Evolutionary conservation across 441 rosid genomes (phyloP).

Genomic region (Euphorbia corollata): DNA sequence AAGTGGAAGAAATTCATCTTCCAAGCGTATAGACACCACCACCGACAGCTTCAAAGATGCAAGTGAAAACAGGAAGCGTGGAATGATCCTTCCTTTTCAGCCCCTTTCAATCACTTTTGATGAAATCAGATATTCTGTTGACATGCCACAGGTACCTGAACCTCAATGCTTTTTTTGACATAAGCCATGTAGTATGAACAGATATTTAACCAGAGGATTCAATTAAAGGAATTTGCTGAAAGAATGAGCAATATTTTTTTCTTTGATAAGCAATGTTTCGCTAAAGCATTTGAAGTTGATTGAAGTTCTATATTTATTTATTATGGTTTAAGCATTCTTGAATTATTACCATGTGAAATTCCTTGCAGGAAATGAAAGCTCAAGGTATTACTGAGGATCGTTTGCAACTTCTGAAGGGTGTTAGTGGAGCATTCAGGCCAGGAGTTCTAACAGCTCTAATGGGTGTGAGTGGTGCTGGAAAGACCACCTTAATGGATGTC

Average conservation of each 20-base stretch:
- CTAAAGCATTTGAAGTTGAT: neutral
- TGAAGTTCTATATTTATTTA: neutral
- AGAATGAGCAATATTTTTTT: neutral
- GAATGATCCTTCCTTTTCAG: constrained; percentile 65
- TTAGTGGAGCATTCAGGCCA: constrained; percentile 63
- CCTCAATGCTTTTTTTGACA: constrained; percentile 2
- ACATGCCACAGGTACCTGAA: constrained; percentile 61
- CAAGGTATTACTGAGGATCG: constrained; percentile 44
- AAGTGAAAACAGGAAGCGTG: constrained; percentile 31
- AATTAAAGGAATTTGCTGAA: neutral
- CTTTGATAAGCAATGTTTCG: neutral
- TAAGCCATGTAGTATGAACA: neutral
- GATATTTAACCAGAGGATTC: neutral
- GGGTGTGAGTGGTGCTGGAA: constrained; percentile 74
- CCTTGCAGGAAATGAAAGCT: constrained; percentile 51
- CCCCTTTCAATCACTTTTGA: constrained; percentile 54
- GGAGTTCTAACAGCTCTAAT: constrained; percentile 64
- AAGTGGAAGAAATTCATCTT: constrained; percentile 22
- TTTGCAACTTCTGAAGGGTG: constrained; percentile 51
- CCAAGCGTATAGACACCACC: constrained; percentile 28
- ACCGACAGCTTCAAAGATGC: constrained; percentile 25
- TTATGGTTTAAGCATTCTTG: neutral
- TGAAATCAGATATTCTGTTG: constrained; percentile 51
- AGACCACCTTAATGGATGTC: constrained; percentile 72
- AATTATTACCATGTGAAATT: neutral